Evolutionary conservation across 352 stramenopile genomes (phyloP).

Genomic region (Phytopythium cucurbitacearum): DNA sequence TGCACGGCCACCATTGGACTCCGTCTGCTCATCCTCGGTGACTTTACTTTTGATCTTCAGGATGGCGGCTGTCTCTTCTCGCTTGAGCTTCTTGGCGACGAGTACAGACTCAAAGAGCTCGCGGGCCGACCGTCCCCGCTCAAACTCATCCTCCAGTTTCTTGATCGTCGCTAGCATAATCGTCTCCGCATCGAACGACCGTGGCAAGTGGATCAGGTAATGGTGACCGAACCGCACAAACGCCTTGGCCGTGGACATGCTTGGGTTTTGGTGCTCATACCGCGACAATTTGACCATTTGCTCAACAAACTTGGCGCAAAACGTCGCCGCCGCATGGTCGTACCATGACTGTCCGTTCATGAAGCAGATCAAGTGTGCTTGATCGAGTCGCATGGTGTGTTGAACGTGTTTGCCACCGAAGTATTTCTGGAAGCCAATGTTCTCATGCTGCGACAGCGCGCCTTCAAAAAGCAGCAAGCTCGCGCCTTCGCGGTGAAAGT

Average conservation of each 20-base stretch:
- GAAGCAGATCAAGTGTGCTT: conserved; percentile 70
- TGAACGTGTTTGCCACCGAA: conserved; percentile 45
- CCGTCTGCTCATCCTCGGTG: conserved; percentile 3
- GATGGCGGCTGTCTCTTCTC: conserved; percentile 10
- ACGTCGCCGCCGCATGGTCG: conserved; percentile 48
- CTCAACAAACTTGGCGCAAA: conserved; percentile 67
- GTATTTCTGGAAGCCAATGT: conserved; percentile 70
- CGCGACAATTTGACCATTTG: conserved; percentile 77
- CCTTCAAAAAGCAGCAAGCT: conserved; percentile 74
- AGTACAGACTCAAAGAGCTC: conserved; percentile 76
- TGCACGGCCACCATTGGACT: conserved; percentile 8
- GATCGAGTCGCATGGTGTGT: conserved; percentile 52
- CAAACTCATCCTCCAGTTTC: conserved; percentile 73
- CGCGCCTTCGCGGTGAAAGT: conserved; percentile 59
- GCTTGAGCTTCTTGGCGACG: conserved; percentile 41
- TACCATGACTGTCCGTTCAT: conserved; percentile 72
- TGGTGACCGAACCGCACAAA: conserved; percentile 76
- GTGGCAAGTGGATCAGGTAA: conserved; percentile 75
- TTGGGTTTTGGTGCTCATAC: conserved; percentile 57
- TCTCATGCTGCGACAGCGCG: conserved; percentile 50
- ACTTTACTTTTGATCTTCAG: conserved; percentile 2
- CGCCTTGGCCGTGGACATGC: conserved; percentile 42
- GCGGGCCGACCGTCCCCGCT: conserved; percentile 59
- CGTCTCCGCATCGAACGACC: conserved; percentile 73
- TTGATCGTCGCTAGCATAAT: conserved; percentile 69